A percentile compares a stretch with the other conserved stretches of the same genome.
Conservation (phyloP, 2,329 filamentous ascomycete genomes). For the Apiospora phragmitis region DNA sequence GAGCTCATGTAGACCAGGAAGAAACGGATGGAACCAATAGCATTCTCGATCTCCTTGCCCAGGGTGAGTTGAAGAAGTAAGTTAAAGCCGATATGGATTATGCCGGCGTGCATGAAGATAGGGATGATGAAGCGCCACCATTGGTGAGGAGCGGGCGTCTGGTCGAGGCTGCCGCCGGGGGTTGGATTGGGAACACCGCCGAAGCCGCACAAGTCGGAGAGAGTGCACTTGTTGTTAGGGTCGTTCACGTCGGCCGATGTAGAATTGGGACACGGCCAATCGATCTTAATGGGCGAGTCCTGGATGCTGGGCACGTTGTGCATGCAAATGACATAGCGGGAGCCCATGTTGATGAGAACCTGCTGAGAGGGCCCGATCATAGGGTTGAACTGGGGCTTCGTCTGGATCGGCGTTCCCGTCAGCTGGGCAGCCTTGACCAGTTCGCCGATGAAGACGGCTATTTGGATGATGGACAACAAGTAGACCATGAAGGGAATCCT, state of each 20-base stretch:
- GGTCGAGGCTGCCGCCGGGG: conserved; percentile 38
- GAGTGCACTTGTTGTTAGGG: conserved; percentile 61
- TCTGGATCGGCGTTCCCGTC: conserved; percentile 77
- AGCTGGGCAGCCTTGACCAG: conserved; percentile 79
- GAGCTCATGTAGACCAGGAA: conserved; percentile 85
- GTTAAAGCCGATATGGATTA: conserved; percentile 96
- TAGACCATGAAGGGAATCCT: conserved; percentile 81
- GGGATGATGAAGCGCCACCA: conserved; percentile 97
- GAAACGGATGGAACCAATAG: conserved; percentile 87
- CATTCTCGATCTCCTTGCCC: conserved; percentile 87
- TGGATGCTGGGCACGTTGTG: conserved; percentile 72
- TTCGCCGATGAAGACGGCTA: conserved; percentile 86
- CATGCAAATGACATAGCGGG: conserved; percentile 93
- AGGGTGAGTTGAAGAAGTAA: conserved; percentile 87
- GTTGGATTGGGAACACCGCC: conserved; percentile 66
- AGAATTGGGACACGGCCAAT: conserved; percentile 81
- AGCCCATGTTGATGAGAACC: conserved; percentile 95
- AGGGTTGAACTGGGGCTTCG: conserved; percentile 84
- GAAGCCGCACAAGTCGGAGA: conserved; percentile 84
- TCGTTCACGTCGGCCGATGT: conserved; percentile 57
- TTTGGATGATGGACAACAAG: conserved; percentile 72
- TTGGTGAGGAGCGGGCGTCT: conserved; percentile 74
- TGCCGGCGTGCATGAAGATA: conserved; percentile 91
- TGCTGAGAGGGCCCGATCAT: conserved; percentile 95
- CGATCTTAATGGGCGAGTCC: conserved; percentile 46